Evolutionary conservation across 768 basidiomycete species (phyloP).

Genomic region (Mycena vulgaris): DNA sequence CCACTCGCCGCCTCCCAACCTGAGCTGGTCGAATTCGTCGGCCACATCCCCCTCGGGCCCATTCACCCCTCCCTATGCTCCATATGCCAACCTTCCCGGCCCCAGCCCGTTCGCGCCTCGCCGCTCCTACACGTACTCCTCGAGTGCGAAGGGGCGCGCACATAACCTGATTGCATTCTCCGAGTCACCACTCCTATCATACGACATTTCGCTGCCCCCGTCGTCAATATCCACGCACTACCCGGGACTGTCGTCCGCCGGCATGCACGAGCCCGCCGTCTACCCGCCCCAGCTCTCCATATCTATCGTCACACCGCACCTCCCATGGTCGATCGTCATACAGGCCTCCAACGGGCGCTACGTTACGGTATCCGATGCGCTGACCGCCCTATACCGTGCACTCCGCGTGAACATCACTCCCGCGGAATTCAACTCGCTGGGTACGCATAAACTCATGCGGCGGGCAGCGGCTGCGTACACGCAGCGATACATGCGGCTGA

Average conservation of each 20-base stretch:
- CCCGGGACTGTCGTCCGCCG: conserved; percentile 1
- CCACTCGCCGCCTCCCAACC: conserved; percentile 19
- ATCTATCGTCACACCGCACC: conserved; percentile 29
- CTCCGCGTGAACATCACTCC: conserved; percentile 51
- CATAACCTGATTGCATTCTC: conserved; percentile 23
- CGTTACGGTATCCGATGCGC: conserved; percentile 56
- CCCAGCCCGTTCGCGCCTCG: conserved; percentile 17
- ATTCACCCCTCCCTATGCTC: conserved; percentile 23
- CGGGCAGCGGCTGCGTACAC: conserved; percentile 51
- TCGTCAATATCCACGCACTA: conserved; percentile 22
- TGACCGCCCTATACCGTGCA: conserved; percentile 52
- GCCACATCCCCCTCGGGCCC: conserved; percentile 7
- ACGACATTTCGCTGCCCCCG: conserved; percentile 21
- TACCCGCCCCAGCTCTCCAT: conserved; percentile 27
- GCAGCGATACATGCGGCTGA: conserved; percentile 44
- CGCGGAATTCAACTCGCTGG: conserved; percentile 49
- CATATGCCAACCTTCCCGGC: conserved; percentile 20
- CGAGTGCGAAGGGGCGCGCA: conserved; percentile 2
- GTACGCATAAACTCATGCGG: conserved; percentile 42
- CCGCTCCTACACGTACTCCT: conserved; percentile 14
- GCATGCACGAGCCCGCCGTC: conserved; percentile 32
- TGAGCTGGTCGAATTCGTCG: conserved; percentile 6
- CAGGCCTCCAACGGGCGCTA: conserved; percentile 36
- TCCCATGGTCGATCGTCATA: conserved; percentile 40
- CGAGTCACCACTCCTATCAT: conserved; percentile 10